Percentiles rank a stretch among this genome's conserved stretches.
Conservation (phyloP, 495 filamentous ascomycete genomes). For the Podospora comata region DNA sequence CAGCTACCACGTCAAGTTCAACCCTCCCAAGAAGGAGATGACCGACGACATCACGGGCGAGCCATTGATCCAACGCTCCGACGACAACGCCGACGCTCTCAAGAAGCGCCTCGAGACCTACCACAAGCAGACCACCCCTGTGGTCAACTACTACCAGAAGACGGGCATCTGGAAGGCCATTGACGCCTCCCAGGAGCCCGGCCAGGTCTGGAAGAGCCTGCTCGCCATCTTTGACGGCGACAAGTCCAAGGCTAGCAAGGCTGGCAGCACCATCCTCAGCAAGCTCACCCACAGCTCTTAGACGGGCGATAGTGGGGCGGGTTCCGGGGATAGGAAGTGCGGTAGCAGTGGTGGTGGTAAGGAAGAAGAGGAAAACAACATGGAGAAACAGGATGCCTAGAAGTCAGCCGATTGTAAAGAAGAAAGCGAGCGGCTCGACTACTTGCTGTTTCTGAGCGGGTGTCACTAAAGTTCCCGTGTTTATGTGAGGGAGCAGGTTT, state of each 20-base stretch:
- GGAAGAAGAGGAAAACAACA: background rate
- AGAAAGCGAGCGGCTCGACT: constrained; percentile 15
- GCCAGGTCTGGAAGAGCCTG: constrained; percentile 90
- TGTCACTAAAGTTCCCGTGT: constrained; percentile 8
- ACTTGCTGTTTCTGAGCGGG: constrained; percentile 25
- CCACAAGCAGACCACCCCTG: constrained; percentile 88
- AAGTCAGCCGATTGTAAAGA: background rate
- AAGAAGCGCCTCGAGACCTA: constrained; percentile 94
- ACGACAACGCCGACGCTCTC: constrained; percentile 96
- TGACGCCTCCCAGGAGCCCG: constrained; percentile 94
- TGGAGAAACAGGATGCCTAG: background rate
- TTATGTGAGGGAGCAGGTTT: background rate
- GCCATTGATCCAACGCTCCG: constrained; percentile 89
- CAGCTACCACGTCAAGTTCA: constrained; percentile 97
- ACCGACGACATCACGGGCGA: constrained; percentile 96
- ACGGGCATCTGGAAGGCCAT: constrained; percentile 95
- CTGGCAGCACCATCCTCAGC: constrained; percentile 44
- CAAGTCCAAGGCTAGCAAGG: constrained; percentile 51
- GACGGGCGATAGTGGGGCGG: constrained; percentile 17
- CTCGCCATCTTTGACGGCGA: constrained; percentile 68
- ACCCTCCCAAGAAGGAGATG: constrained; percentile 93
- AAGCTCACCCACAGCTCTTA: constrained; percentile 45
- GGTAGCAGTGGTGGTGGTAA: constrained; percentile 4
- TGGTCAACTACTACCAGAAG: constrained; percentile 93
- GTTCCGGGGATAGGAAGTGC: background rate